phyloP scores from a whole-genome alignment of 1,284 basidiomycete species.

The Heterobasidion occidentale region DNA sequence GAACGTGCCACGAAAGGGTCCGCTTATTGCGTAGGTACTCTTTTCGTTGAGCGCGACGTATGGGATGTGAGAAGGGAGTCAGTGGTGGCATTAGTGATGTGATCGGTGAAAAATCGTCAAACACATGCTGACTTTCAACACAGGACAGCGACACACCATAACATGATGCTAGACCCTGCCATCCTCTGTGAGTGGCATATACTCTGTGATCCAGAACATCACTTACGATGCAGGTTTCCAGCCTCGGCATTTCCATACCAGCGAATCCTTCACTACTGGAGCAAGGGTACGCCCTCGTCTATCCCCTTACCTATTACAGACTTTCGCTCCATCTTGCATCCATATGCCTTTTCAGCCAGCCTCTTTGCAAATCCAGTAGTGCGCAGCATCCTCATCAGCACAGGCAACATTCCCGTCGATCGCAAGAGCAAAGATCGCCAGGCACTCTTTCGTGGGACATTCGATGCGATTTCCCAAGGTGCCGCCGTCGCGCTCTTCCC shows the following conservation, averaged over 20 bases:
- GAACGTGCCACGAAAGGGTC: slow-evolving; percentile 78
- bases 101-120: not conserved
- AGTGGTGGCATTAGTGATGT: not conserved
- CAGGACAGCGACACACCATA: slow-evolving; percentile 83
- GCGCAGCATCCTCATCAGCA: slow-evolving; percentile 72
- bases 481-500: slow-evolving; percentile 90
- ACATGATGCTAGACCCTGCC: slow-evolving; percentile 87
- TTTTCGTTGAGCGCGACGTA: slow-evolving; percentile 5
- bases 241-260: slow-evolving; percentile 72
- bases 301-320: not conserved
- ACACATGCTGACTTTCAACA: not conserved
- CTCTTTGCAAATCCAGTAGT: slow-evolving; percentile 76
- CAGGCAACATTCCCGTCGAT: slow-evolving; percentile 95
- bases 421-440: slow-evolving; percentile 88
- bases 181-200: slow-evolving; percentile 58
- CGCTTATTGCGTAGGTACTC: slow-evolving; percentile 76
- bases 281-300: slow-evolving; percentile 48
- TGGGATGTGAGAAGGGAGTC: not conserved
- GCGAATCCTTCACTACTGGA: slow-evolving; percentile 91
- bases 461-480: slow-evolving; percentile 74
- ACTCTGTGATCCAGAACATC: not conserved
- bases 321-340: not conserved
- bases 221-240: slow-evolving; percentile 20
- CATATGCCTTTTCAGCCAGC: slow-evolving; percentile 33
- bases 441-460: slow-evolving; percentile 83